Percentiles rank a stretch among this genome's conserved stretches.
phyloP scores from a whole-genome alignment of 2,329 filamentous ascomycete species.

The Colletotrichum endophyticum region DNA sequence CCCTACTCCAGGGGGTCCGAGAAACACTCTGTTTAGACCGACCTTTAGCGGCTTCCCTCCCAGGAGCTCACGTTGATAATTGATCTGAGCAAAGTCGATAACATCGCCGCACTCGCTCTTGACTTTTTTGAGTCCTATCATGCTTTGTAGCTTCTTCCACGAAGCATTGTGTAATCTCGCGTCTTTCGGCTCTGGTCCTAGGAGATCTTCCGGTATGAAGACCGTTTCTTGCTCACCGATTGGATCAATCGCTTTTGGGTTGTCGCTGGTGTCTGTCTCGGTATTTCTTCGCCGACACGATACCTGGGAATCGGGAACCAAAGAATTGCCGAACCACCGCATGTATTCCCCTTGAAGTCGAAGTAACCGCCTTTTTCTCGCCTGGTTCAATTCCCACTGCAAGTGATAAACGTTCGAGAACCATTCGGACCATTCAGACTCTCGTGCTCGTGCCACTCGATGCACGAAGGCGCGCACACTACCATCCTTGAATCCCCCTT shows the following conservation, averaged over 20 bases:
- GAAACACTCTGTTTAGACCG: slow-evolving; percentile 62
- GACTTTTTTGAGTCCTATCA: slow-evolving; percentile 59
- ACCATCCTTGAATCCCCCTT: not conserved
- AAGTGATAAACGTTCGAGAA: not conserved
- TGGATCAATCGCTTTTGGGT: slow-evolving; percentile 16
- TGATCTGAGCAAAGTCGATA: slow-evolving; percentile 54
- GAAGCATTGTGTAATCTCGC: slow-evolving; percentile 48
- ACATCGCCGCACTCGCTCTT: slow-evolving; percentile 56
- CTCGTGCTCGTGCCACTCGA: not conserved
- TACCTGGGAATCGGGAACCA: not conserved
- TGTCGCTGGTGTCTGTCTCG: slow-evolving; percentile 45
- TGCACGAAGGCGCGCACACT: not conserved
- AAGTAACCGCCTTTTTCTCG: not conserved
- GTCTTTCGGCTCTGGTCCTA: slow-evolving; percentile 59
- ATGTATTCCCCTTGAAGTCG: not conserved
- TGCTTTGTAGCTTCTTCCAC: slow-evolving; percentile 55
- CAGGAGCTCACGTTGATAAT: slow-evolving; percentile 60
- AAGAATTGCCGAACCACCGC: not conserved
- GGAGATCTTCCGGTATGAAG: slow-evolving; percentile 60
- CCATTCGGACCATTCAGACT: not conserved
- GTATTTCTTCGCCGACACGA: slow-evolving; percentile 1
- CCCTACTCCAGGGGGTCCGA: slow-evolving; percentile 67
- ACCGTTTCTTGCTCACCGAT: slow-evolving; percentile 14
- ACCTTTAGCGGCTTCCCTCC: slow-evolving; percentile 55
- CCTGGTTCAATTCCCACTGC: not conserved